Evolutionary conservation across 192 early-diverging fungal genomes (phyloP).

Genomic region (Entrophospora sp.): DNA sequence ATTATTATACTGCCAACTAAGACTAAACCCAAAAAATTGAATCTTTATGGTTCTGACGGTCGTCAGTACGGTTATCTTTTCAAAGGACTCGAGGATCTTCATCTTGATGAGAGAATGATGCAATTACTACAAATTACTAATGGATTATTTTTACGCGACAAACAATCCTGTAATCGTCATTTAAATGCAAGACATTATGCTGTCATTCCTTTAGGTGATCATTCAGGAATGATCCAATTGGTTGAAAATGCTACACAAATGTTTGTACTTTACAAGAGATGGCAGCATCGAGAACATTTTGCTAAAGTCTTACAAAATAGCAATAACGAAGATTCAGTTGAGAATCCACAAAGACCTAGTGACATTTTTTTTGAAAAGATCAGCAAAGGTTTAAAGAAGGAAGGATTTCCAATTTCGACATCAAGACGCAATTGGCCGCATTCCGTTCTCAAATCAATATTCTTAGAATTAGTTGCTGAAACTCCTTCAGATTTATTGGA

Average conservation of each 20-base stretch:
- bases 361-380: slow-evolving; percentile 79
- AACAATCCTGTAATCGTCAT: slow-evolving; percentile 24
- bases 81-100: slow-evolving; percentile 89
- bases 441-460: slow-evolving; percentile 45
- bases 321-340: slow-evolving; percentile 18
- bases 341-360: slow-evolving; percentile 33
- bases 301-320: slow-evolving; percentile 41
- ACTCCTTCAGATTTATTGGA: slow-evolving; percentile 58
- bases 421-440: slow-evolving; percentile 66
- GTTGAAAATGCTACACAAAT: slow-evolving; percentile 73
- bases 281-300: slow-evolving; percentile 65
- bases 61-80: slow-evolving; percentile 64
- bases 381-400: slow-evolving; percentile 43
- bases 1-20: slow-evolving; percentile 69
- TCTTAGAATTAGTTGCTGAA: slow-evolving; percentile 50
- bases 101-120: slow-evolving; percentile 88
- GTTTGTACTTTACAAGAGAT: slow-evolving; percentile 67
- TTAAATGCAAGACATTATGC: slow-evolving; percentile 41
- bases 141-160: slow-evolving; percentile 47
- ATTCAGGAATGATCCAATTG: slow-evolving; percentile 93
- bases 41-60: slow-evolving; percentile 50
- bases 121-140: slow-evolving; percentile 64
- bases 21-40: slow-evolving; percentile 85
- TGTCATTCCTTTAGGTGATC: slow-evolving; percentile 83
- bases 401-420: slow-evolving; percentile 39